Evolutionary conservation across 768 basidiomycete genomes (phyloP).

Genomic region (Lactarius tabidus): DNA sequence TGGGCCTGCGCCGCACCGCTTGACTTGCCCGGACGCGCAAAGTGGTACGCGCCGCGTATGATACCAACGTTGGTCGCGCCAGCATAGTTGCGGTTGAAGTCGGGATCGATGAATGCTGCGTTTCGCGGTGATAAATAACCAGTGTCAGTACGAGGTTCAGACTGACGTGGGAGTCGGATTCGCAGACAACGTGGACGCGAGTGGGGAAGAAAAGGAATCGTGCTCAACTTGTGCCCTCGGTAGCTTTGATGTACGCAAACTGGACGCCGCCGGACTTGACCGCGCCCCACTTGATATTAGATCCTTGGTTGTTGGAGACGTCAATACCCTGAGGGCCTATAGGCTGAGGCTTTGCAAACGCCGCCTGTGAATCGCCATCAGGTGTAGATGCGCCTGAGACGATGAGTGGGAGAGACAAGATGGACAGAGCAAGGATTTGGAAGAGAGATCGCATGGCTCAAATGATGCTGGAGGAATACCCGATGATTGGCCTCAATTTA

Average conservation of each 20-base stretch:
- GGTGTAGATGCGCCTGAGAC: not conserved
- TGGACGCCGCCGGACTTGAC: conserved; percentile 48
- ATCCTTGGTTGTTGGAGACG: conserved; percentile 48
- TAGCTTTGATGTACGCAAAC: conserved; percentile 66
- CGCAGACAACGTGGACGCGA: too few relatives aligned
- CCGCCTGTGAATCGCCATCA: not conserved
- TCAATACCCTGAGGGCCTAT: conserved; percentile 50
- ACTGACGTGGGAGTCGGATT: too few relatives aligned
- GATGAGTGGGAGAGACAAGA: conserved; percentile 19
- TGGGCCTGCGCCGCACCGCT: conserved; percentile 56
- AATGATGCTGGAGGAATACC: not conserved
- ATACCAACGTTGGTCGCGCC: conserved; percentile 54
- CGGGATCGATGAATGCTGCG: conserved; percentile 39
- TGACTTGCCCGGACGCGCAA: conserved; percentile 50
- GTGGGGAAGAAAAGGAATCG: not conserved
- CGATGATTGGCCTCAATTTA: not conserved
- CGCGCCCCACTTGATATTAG: conserved; percentile 45
- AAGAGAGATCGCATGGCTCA: not conserved
- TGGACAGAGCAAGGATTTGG: conserved; percentile 13
- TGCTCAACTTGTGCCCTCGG: conserved; percentile 50
- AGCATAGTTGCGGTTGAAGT: conserved; percentile 48
- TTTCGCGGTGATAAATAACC: too few relatives aligned
- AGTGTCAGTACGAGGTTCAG: too few relatives aligned
- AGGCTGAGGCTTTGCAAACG: conserved; percentile 34
- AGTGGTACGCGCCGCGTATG: conserved; percentile 60